phyloP scores from a whole-genome alignment of 805 yeast species.

The Metschnikowia kunwiensis region DNA sequence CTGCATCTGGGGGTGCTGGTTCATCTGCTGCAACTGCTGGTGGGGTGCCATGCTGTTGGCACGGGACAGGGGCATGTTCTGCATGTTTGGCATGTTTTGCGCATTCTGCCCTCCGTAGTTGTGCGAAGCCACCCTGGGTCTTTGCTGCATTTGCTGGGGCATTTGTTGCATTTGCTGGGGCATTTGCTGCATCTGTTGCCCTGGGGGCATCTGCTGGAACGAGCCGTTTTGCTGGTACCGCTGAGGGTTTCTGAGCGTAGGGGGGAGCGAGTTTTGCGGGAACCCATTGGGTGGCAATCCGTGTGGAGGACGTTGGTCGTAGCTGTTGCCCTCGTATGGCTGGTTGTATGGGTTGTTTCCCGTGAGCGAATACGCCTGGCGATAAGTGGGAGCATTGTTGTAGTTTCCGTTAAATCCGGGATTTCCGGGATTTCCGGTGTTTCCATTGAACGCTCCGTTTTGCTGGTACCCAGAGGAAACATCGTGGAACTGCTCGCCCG shows the following conservation, averaged over 20 bases:
- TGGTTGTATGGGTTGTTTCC: constrained; percentile 11
- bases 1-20: constrained; percentile 14
- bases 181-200: constrained; percentile 9
- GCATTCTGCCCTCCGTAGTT: background rate
- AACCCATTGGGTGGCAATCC: constrained; percentile 32
- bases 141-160: constrained; percentile 11
- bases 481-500: constrained; percentile 8
- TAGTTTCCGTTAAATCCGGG: background rate
- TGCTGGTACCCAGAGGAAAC: background rate
- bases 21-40: constrained; percentile 6
- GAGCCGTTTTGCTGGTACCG: constrained; percentile 23
- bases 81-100: background rate
- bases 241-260: constrained; percentile 24
- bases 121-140: constrained; percentile 5
- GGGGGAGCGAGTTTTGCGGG: constrained; percentile 24
- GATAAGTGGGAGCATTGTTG: constrained; percentile 3
- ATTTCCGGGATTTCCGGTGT: background rate
- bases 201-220: constrained; percentile 1
- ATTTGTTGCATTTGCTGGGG: constrained; percentile 11
- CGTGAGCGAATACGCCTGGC: constrained; percentile 13
- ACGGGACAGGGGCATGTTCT: constrained; percentile 7
- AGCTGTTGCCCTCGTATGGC: constrained; percentile 4
- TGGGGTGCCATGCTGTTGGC: constrained; percentile 15
- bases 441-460: background rate
- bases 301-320: constrained; percentile 32